Evolutionary conservation across 2,329 filamentous ascomycete genomes (phyloP), one percentile per base, ranked within the genome.

Genomic region (Hypoxylon sp.): DNA sequence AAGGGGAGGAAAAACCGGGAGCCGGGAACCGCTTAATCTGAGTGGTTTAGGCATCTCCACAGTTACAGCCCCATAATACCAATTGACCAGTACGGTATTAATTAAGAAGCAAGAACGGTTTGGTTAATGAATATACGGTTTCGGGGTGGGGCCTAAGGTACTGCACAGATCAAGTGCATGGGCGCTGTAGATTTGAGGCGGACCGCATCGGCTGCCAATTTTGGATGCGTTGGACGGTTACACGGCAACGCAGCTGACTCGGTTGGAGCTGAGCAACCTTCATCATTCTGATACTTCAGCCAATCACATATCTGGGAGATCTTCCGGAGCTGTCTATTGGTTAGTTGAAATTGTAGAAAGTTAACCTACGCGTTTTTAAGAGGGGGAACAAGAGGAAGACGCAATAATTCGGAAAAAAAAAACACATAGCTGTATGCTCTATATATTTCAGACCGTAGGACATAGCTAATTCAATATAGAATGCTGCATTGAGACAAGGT

Each of bases 291-390:
- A 16, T 25, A 2, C 11, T 25, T 21, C 9, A 41, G 19, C 62
- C 52, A 65, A 65, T 65, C 27, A 63, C 3, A 57, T 3, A n/a
- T 11, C 7, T 16, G 41, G 60, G 64, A 57, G 41, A 19, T 56
- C 9, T 7, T 58, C 53, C 39, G 39, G 4, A 9, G 19, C 25
- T 23, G 5, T 5, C 21, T 5, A 58, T 53, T 58, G 54, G 61
- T 14, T 34, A 14, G 39, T n/a, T 30, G 21, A 16, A 34, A 43
- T 41, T 19, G 16, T 11, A 30, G 41, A 25, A 25, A 12, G 11
- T 27, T 6, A 27, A 27, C 25, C n/a, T n/a, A n/a, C n/a, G n/a
- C n/a, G n/a, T n/a, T n/a, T n/a, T n/a, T n/a, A n/a, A n/a, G n/a
- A n/a, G n/a, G n/a, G n/a, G n/a, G n/a, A n/a, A n/a, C n/a, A n/a